These are phyloP conservation scores for Termitomyces heimii DNA, from an alignment of 768 basidiomycete species.

Conservation along the genomic window DNA sequence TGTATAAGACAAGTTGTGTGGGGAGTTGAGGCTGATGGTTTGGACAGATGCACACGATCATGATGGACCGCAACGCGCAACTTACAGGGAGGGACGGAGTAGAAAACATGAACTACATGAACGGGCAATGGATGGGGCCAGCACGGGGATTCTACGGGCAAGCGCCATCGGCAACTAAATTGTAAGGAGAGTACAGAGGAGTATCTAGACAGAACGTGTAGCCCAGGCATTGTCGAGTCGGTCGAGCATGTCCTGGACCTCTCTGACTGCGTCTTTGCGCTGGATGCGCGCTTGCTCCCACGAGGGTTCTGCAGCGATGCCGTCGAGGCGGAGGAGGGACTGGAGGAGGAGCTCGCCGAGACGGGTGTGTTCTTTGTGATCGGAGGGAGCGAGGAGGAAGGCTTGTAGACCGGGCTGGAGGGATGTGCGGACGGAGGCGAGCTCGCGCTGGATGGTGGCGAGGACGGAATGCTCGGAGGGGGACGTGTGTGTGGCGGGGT, in stretches of 20 bases:
- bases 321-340: constrained; percentile 82
- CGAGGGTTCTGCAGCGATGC: constrained; percentile 61
- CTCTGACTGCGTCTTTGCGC: constrained; percentile 82
- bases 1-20: constrained; percentile 15
- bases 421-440: constrained; percentile 42
- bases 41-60: constrained; percentile 55
- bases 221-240: constrained; percentile 70
- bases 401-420: constrained; percentile 52
- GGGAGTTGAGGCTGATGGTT: not conserved
- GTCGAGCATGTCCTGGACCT: constrained; percentile 81
- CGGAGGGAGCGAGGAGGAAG: constrained; percentile 36
- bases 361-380: constrained; percentile 40
- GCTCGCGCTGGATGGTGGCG: constrained; percentile 48
- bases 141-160: constrained; percentile 13
- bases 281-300: constrained; percentile 78
- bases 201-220: constrained; percentile 10
- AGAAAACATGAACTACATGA: constrained; percentile 10
- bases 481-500: constrained; percentile 15
- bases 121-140: constrained; percentile 13
- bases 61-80: constrained; percentile 71
- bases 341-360: constrained; percentile 84
- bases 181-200: constrained; percentile 14
- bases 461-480: constrained; percentile 47
- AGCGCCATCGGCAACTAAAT: constrained; percentile 23
- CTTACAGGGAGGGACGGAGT: constrained; percentile 37